Conservation (phyloP, 2,329 filamentous ascomycete genomes). For the Aureobasidium pullulans region DNA sequence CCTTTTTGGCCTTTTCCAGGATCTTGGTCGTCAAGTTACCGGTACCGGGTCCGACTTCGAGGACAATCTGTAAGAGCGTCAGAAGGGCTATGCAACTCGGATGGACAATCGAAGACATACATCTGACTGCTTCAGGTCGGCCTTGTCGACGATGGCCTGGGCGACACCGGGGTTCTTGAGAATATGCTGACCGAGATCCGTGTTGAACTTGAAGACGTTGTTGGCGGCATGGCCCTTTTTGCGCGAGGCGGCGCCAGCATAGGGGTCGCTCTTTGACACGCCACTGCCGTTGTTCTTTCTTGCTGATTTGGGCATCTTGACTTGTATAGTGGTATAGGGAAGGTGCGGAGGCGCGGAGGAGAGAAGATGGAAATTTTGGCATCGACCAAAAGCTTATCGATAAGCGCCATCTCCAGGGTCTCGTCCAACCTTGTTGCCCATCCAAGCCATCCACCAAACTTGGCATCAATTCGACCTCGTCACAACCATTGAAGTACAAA, state of each 20-base stretch:
- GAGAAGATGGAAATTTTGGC: conserved; percentile 7
- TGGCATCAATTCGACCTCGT: conserved; percentile 3
- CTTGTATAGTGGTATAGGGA: background rate
- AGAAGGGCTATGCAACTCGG: background rate
- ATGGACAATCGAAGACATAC: conserved; percentile 26
- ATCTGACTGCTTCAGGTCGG: conserved; percentile 80
- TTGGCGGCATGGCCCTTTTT: conserved; percentile 49
- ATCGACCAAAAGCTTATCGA: conserved; percentile 14
- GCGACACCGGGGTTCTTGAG: conserved; percentile 86
- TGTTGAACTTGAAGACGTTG: conserved; percentile 97
- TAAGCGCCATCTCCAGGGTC: conserved; percentile 5
- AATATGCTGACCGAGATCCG: conserved; percentile 81
- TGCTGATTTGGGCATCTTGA: conserved; percentile 38
- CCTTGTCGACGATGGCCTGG: conserved; percentile 76
- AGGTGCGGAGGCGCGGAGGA: conserved; percentile 3
- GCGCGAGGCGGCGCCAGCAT: conserved; percentile 32
- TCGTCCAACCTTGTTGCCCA: background rate
- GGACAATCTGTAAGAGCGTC: conserved; percentile 48
- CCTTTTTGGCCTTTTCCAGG: conserved; percentile 75
- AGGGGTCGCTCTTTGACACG: conserved; percentile 34
- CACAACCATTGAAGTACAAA: background rate
- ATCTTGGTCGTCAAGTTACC: conserved; percentile 87
- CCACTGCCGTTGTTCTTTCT: conserved; percentile 29
- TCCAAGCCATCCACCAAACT: background rate
- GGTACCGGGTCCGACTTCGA: conserved; percentile 87